Conservation (phyloP, 768 basidiomycete species). For the Suillus tomentosus region DNA sequence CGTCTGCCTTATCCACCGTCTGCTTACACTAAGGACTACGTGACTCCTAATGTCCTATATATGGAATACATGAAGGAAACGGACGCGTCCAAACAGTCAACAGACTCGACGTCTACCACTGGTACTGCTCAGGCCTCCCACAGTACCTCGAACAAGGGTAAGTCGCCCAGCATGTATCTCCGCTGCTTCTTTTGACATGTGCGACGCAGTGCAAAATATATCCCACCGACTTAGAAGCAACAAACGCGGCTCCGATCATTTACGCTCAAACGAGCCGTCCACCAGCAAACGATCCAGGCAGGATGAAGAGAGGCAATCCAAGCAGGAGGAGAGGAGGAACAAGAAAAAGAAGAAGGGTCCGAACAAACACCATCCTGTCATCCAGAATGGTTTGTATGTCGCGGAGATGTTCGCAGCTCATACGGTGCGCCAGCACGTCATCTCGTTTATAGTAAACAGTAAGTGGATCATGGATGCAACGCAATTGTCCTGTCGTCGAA, state of each 20-base stretch:
- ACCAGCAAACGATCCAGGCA: neutral
- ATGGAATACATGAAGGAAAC: neutral
- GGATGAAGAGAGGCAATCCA: no score
- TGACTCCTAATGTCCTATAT: neutral
- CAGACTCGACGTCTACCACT: neutral
- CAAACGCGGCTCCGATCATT: neutral
- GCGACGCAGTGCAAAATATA: neutral
- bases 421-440: neutral
- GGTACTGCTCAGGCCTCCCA: neutral
- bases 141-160: neutral
- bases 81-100: no score
- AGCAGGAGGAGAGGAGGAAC: slow-evolving; percentile 8
- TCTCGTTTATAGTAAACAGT: neutral
- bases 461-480: neutral
- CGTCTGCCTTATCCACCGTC: neutral
- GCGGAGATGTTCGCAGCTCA: slow-evolving; percentile 1
- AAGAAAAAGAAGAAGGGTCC: neutral
- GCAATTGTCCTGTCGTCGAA: neutral
- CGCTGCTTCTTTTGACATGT: neutral
- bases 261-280: neutral
- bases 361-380: neutral
- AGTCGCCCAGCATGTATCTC: neutral
- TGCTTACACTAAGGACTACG: neutral
- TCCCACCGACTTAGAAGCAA: neutral
- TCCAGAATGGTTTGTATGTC: neutral